These are phyloP conservation scores for Elongisporangium senticosum DNA, from an alignment of 352 stramenopile genomes.

Conservation along the genomic window DNA sequence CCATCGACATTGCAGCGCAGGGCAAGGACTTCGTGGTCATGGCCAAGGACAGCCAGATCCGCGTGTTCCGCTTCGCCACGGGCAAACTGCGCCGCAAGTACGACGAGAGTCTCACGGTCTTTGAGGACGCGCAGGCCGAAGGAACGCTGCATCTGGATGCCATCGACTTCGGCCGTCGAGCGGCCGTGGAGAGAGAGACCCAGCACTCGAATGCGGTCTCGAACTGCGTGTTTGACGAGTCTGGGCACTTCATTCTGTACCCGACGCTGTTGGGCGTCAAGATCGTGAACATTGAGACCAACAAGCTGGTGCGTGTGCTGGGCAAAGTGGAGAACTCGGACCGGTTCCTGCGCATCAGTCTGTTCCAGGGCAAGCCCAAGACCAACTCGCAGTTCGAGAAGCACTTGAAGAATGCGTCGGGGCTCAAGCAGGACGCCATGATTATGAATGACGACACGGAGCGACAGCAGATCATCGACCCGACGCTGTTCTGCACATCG, in stretches of 20 bases:
- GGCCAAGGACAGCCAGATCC: constrained; percentile 84
- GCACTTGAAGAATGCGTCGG: constrained; percentile 47
- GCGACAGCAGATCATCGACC: constrained; percentile 50
- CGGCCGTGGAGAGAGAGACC: constrained; percentile 83
- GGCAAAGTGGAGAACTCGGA: constrained; percentile 95
- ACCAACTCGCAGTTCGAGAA: constrained; percentile 95
- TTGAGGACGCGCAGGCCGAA: constrained; percentile 83
- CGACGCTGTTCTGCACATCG: constrained; percentile 84
- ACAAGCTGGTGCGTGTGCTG: constrained; percentile 89
- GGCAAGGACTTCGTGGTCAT: constrained; percentile 85
- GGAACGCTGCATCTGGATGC: constrained; percentile 74
- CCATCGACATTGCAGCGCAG: constrained; percentile 60
- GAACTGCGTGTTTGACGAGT: constrained; percentile 95
- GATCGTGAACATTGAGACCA: constrained; percentile 93
- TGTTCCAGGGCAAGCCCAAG: constrained; percentile 95
- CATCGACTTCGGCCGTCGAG: constrained; percentile 84
- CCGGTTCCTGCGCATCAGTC: constrained; percentile 89
- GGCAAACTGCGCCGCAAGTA: constrained; percentile 88
- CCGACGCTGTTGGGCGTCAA: constrained; percentile 96
- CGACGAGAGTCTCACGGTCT: constrained; percentile 85
- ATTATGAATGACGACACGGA: constrained; percentile 62
- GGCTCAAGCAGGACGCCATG: constrained; percentile 37
- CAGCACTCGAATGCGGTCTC: constrained; percentile 31
- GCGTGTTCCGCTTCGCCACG: constrained; percentile 85
- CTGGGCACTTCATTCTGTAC: constrained; percentile 94